Conservation (phyloP, 495 filamentous ascomycete genomes). For the Clavariopsis aquatica region DNA sequence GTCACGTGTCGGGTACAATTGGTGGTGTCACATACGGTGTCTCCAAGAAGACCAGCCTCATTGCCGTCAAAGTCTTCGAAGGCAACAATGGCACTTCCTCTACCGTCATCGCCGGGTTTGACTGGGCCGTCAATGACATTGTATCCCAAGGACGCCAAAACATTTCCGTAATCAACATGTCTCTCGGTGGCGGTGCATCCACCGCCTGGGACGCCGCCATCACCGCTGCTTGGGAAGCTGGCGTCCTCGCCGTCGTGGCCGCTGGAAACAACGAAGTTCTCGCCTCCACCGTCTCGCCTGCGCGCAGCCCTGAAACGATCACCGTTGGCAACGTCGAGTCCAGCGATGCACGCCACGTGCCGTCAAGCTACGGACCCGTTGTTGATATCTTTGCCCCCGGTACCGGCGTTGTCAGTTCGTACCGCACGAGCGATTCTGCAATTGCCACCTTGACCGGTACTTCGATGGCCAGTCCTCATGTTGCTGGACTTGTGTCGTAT, state of each 20-base stretch:
- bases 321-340: slow-evolving; percentile 93
- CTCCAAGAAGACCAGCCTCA: slow-evolving; percentile 92
- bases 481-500: slow-evolving; percentile 93
- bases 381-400: slow-evolving; percentile 98
- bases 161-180: slow-evolving; percentile 98
- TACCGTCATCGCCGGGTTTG: slow-evolving; percentile 94
- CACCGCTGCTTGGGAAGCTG: slow-evolving; percentile 82
- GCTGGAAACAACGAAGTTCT: slow-evolving; percentile 96
- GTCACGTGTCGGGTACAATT: slow-evolving; percentile 94
- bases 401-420: slow-evolving; percentile 93
- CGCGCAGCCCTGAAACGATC: slow-evolving; percentile 82
- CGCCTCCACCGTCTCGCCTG: slow-evolving; percentile 96
- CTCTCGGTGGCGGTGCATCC: slow-evolving; percentile 91
- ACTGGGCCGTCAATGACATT: slow-evolving; percentile 85
- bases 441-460: slow-evolving; percentile 96
- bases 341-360: slow-evolving; percentile 90
- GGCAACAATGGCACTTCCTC: slow-evolving; percentile 77
- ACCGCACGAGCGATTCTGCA: slow-evolving; percentile 89
- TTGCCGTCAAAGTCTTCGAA: slow-evolving; percentile 85
- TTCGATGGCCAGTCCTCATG: slow-evolving; percentile 96
- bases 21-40: slow-evolving; percentile 97
- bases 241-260: slow-evolving; percentile 94
- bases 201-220: slow-evolving; percentile 83
- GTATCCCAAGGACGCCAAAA: slow-evolving; percentile 87
- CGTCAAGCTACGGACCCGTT: slow-evolving; percentile 95